Evolutionary conservation across 345 rosid genomes (phyloP).

Genomic region (Pugionium cornutum): DNA sequence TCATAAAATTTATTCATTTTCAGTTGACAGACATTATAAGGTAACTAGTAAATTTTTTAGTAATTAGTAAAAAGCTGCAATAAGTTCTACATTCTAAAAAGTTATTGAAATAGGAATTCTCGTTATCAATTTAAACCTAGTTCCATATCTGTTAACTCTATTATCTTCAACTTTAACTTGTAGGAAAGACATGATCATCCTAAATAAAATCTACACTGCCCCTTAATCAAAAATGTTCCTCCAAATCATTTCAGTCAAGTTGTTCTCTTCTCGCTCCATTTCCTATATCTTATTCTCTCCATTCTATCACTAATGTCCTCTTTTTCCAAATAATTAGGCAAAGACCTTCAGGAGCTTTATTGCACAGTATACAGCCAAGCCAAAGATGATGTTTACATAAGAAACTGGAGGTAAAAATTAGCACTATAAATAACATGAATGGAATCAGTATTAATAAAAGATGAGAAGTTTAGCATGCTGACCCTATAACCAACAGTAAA

Average conservation of each 20-base stretch:
- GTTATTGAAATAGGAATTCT: background rate
- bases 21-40: conserved; percentile 1
- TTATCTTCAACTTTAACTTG: conserved; percentile 9
- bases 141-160: conserved; percentile 18
- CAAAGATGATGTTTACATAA: conserved; percentile 14
- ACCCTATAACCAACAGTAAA: conserved; percentile 92
- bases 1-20: background rate
- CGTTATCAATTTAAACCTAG: conserved; percentile 5
- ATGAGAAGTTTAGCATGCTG: conserved; percentile 39
- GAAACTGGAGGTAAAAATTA: conserved; percentile 7
- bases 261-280: conserved; percentile 2
- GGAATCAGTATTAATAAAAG: conserved; percentile 8
- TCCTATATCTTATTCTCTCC: background rate
- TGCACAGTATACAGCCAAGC: conserved; percentile 18
- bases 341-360: conserved; percentile 23
- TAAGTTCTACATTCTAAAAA: conserved; percentile 2
- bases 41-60: conserved; percentile 1
- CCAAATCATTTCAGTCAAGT: conserved; percentile 3
- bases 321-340: conserved; percentile 4
- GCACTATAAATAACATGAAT: conserved; percentile 8
- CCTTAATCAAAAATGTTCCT: conserved; percentile 10
- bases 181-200: background rate
- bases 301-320: conserved; percentile 3
- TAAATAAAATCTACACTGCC: conserved; percentile 11
- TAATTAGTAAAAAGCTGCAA: conserved; percentile 1